phyloP scores from a whole-genome alignment of 164 flowering plant genomes.

The Warburgia ugandensis region DNA sequence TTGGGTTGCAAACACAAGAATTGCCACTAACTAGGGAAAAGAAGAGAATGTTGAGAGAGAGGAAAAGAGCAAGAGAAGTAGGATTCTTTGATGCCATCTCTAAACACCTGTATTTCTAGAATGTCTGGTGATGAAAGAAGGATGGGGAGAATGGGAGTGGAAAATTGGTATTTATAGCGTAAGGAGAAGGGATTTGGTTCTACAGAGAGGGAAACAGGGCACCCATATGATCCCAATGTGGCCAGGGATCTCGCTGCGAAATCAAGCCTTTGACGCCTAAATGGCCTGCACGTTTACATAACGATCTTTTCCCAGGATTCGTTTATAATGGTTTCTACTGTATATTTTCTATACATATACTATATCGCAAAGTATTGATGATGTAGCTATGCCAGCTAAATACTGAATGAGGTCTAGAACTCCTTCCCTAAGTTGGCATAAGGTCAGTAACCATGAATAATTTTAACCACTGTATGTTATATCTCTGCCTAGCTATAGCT shows the following conservation, averaged over 20 bases:
- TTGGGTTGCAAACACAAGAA: constrained; percentile 4
- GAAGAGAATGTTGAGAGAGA: constrained; percentile 41
- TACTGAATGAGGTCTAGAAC: too few relatives aligned
- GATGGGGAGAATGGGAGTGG: neutral
- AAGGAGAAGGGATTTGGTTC: neutral
- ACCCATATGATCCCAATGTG: constrained; percentile 1
- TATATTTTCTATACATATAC: too few relatives aligned
- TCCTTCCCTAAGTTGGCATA: too few relatives aligned
- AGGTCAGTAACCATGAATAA: too few relatives aligned
- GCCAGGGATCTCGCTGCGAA: neutral
- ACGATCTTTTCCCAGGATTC: too few relatives aligned
- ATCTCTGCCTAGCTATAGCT: too few relatives aligned
- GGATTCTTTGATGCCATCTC: constrained; percentile 42
- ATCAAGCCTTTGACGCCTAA: too few relatives aligned
- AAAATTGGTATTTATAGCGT: constrained; percentile 3
- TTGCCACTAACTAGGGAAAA: constrained; percentile 33
- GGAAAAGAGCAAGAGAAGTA: constrained; percentile 35
- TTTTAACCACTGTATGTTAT: too few relatives aligned
- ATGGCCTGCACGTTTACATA: too few relatives aligned
- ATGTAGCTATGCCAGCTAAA: too few relatives aligned
- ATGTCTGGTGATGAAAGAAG: neutral
- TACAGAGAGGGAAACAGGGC: neutral
- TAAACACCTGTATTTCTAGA: neutral
- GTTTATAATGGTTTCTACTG: too few relatives aligned
- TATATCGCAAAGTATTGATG: too few relatives aligned